Percentiles rank a stretch among this genome's conserved stretches.
Evolutionary conservation across 768 basidiomycete genomes (phyloP).

Genomic region (Tephrocybe sp.): DNA sequence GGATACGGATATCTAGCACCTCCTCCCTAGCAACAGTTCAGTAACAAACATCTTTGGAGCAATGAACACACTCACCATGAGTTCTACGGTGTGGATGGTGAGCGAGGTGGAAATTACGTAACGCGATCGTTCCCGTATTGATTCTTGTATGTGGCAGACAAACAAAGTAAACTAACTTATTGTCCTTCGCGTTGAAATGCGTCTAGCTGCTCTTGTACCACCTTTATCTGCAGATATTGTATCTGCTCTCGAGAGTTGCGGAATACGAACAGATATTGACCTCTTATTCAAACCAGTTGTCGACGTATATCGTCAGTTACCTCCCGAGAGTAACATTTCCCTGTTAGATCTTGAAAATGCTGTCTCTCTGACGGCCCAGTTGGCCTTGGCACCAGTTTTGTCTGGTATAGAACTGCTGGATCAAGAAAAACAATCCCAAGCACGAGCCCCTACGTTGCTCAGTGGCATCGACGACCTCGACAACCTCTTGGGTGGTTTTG

Average conservation of each 20-base stretch:
- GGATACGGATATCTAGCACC: conserved; percentile 89
- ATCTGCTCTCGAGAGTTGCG: conserved; percentile 41
- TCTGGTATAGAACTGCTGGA: conserved; percentile 29
- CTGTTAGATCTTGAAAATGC: conserved; percentile 45
- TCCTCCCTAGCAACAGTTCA: conserved; percentile 55
- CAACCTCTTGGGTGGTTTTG: conserved; percentile 46
- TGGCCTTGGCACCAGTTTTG: conserved; percentile 41
- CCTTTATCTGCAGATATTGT: conserved; percentile 42
- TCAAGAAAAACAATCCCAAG: conserved; percentile 17
- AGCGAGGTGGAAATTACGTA: conserved; percentile 12
- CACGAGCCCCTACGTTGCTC: conserved; percentile 20
- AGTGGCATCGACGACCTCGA: conserved; percentile 51
- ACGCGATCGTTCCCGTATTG: conserved; percentile 18
- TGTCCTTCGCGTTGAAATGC: conserved; percentile 27
- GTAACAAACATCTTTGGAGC: background rate
- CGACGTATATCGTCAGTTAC: conserved; percentile 50
- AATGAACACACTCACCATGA: conserved; percentile 8
- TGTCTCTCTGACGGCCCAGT: conserved; percentile 36
- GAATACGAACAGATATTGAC: conserved; percentile 56
- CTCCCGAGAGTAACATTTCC: conserved; percentile 39
- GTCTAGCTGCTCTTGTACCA: conserved; percentile 34
- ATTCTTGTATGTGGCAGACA: conserved; percentile 1
- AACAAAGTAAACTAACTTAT: conserved; percentile 1
- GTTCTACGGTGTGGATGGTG: conserved; percentile 6
- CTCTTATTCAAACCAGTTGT: conserved; percentile 48